Conservation (phyloP, 148 eudicot genomes). For the Rhododendron griersonianum region DNA sequence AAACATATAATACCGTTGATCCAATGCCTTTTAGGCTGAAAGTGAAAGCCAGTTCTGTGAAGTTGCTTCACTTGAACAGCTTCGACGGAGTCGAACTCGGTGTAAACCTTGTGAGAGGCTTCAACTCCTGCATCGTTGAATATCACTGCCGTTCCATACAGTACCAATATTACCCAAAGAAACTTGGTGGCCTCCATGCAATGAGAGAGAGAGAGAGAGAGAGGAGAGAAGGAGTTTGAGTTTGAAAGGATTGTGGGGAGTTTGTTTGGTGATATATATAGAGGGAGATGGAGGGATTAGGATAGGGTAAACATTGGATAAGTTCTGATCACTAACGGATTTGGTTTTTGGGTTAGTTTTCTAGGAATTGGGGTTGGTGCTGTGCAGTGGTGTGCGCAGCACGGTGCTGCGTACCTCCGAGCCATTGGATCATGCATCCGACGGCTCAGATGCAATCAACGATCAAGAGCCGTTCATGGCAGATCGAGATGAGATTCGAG, state of each 20-base stretch:
- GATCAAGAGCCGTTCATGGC: too few relatives aligned
- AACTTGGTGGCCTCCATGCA: not conserved
- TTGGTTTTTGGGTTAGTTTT: not conserved
- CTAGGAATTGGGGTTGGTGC: too few relatives aligned
- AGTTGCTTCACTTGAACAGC: conserved; percentile 4
- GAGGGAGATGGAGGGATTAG: not conserved
- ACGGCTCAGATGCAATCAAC: too few relatives aligned
- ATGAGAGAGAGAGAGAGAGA: not conserved
- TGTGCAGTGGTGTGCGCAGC: too few relatives aligned
- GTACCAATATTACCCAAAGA: not conserved
- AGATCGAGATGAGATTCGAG: too few relatives aligned
- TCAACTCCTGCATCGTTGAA: not conserved
- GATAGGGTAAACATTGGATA: not conserved
- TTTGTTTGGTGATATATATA: not conserved
- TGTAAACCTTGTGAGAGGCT: not conserved
- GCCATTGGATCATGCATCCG: too few relatives aligned
- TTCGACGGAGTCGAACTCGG: not conserved
- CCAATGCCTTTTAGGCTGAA: conserved; percentile 36
- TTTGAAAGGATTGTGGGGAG: not conserved
- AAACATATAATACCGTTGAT: conserved; percentile 25
- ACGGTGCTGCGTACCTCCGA: too few relatives aligned
- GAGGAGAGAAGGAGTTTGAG: not conserved
- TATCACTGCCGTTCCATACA: not conserved
- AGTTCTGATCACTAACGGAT: not conserved
- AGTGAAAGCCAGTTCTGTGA: conserved; percentile 34